A percentile compares a stretch with the other conserved stretches of the same genome.
Evolutionary conservation across 2,329 filamentous ascomycete genomes (phyloP).

Genomic region (Hortaea werneckii): DNA sequence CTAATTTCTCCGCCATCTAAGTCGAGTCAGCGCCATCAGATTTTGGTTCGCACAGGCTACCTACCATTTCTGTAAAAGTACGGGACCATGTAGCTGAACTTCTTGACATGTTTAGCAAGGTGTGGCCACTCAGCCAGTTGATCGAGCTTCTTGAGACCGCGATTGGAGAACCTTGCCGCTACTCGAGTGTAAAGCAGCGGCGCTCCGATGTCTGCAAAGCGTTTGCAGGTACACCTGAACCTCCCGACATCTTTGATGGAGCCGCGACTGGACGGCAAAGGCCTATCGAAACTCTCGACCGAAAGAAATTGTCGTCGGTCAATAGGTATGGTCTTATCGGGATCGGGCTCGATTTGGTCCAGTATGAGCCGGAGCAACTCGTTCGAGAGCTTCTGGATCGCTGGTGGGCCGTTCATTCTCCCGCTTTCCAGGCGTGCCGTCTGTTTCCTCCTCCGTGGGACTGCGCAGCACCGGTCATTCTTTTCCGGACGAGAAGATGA

Average conservation of each 20-base stretch:
- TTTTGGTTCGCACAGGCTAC: background rate
- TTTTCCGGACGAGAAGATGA: background rate
- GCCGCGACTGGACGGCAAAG: slow-evolving; percentile 31
- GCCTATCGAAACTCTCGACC: slow-evolving; percentile 41
- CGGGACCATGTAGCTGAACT: slow-evolving; percentile 51
- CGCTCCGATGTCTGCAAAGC: slow-evolving; percentile 41
- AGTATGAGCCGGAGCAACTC: slow-evolving; percentile 42
- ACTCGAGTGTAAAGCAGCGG: slow-evolving; percentile 43
- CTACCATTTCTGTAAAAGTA: slow-evolving; percentile 48
- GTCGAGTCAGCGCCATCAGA: slow-evolving; percentile 6
- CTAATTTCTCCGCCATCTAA: slow-evolving; percentile 1
- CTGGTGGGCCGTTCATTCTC: background rate
- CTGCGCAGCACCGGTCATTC: background rate
- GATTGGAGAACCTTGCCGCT: slow-evolving; percentile 41
- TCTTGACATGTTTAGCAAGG: slow-evolving; percentile 45
- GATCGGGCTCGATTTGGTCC: slow-evolving; percentile 42
- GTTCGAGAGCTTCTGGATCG: slow-evolving; percentile 34
- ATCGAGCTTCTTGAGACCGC: slow-evolving; percentile 40
- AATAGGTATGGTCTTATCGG: slow-evolving; percentile 40
- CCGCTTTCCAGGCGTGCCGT: background rate
- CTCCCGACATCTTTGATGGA: slow-evolving; percentile 35
- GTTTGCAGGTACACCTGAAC: slow-evolving; percentile 40
- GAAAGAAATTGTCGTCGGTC: slow-evolving; percentile 43
- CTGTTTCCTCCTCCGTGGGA: background rate
- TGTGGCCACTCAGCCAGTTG: slow-evolving; percentile 39